Evolutionary conservation across 768 basidiomycete species (phyloP), one percentile per base, ranked within the genome.

Genomic region (Lenzites betulinus): DNA sequence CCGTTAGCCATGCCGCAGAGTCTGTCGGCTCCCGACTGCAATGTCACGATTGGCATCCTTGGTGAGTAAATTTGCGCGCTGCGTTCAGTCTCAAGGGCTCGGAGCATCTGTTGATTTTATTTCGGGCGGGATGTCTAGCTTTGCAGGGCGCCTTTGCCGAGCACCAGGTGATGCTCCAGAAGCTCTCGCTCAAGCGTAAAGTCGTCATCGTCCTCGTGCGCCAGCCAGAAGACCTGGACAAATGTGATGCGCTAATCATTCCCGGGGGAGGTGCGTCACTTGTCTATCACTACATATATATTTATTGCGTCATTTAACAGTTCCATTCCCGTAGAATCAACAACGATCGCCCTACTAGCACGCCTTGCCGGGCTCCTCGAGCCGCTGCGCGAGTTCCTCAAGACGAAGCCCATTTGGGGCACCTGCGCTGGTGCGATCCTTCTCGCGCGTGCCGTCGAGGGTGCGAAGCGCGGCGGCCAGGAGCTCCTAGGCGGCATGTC

Each of bases 381-480:
- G n/a, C 93, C 92, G 7, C 78, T 98, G 5, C 80, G 83, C 38
- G 79, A 83, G 38, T 95, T 95, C 64, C 78, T 87, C n/a, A 77
- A 78, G 64, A 71, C 68, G 0, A 93, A 89, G 69, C 87, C 93
- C 0, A 84, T 95, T 2, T 98, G 94, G 94, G 95, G 95, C 2
- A 97, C 94, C 0, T 98, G 95, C 73, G 95, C 95, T 0, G 95
- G 96, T 12, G 95, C 95, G 41, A 97, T 98, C 54, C 78, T 98
- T 20, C 83, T 98, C 47, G 83, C 94, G 2, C 80, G 88, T 63
- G 75, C 80, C 13, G 83, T 93, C 2, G 84, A 88, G 44, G 88
- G 89, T 44, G 83, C 87, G 3, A 94, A 93, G 77, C 88, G 86
- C 67, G 92, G 90, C 30, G 93, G 93, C 1, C 94, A 96, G 72